phyloP scores from a whole-genome alignment of 2,329 filamentous ascomycete genomes.

The Fusarium algeriense region DNA sequence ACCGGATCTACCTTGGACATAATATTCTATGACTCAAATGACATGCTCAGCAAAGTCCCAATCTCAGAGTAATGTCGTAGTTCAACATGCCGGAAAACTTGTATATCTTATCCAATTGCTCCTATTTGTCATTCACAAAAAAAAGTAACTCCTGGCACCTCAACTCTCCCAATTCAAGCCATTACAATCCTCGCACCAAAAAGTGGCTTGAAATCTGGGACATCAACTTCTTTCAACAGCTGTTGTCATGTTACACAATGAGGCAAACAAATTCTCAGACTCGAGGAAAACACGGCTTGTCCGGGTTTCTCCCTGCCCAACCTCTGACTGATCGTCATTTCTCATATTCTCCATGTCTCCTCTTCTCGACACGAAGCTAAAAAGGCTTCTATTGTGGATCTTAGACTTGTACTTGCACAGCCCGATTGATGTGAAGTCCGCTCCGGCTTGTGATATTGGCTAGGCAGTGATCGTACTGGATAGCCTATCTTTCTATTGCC shows the following conservation, averaged over 20 bases:
- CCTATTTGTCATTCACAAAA: background rate
- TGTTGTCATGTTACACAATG: conserved; percentile 24
- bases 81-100: background rate
- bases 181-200: conserved; percentile 10
- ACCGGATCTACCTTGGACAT: background rate
- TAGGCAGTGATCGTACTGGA: conserved; percentile 1
- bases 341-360: background rate
- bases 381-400: conserved; percentile 14
- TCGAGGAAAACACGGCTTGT: conserved; percentile 9
- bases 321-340: background rate
- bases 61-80: background rate
- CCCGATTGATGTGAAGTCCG: background rate
- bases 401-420: background rate
- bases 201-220: conserved; percentile 4
- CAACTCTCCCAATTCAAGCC: conserved; percentile 1
- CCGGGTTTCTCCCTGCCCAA: background rate
- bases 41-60: background rate
- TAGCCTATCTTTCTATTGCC: background rate
- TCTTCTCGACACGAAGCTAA: conserved; percentile 8
- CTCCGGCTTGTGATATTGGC: background rate
- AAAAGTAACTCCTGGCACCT: conserved; percentile 32
- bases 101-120: background rate
- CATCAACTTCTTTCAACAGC: background rate
- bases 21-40: background rate
- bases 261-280: conserved; percentile 10